Conservation (phyloP, 257 asterid species). For the Plantago ovata region DNA sequence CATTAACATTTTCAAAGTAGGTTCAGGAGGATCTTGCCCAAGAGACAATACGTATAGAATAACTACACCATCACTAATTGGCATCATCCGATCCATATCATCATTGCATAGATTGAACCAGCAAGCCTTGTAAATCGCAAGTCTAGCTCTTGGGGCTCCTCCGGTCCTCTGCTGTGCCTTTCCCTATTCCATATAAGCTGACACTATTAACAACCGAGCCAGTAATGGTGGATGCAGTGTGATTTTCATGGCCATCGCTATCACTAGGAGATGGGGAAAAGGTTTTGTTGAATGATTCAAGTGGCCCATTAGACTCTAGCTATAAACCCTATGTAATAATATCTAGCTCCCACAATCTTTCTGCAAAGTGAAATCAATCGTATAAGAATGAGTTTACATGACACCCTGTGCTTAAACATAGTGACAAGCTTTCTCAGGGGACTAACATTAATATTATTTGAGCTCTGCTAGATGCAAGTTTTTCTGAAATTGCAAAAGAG, state of each 20-base stretch:
- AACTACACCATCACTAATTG: conserved; percentile 36
- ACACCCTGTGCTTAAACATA: too few species aligned
- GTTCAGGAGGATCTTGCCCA: conserved; percentile 33
- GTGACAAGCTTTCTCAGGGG: too few species aligned
- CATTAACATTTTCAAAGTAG: conserved; percentile 30
- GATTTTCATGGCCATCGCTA: conserved; percentile 46
- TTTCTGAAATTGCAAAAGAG: too few species aligned
- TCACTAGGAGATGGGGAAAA: conserved; percentile 43
- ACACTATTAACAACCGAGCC: conserved; percentile 34
- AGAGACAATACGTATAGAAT: conserved; percentile 42
- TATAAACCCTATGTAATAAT: conserved; percentile 39
- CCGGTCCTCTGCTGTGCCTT: conserved; percentile 45
- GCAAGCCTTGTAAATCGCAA: conserved; percentile 48
- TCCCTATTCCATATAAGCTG: conserved; percentile 33
- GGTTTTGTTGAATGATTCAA: conserved; percentile 36
- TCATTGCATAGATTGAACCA: conserved; percentile 38
- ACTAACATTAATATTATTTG: too few species aligned
- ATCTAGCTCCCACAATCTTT: conserved; percentile 59
- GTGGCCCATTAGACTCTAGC: conserved; percentile 36
- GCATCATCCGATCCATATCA: conserved; percentile 56
- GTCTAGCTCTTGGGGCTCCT: conserved; percentile 44
- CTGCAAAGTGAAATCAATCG: conserved; percentile 27
- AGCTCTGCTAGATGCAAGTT: too few species aligned
- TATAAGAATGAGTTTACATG: not conserved
- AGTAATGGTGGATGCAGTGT: conserved; percentile 51